A percentile compares a stretch with the other conserved stretches of the same genome.
phyloP scores from a whole-genome alignment of 495 filamentous ascomycete species.

The Penicillium subrubescens region DNA sequence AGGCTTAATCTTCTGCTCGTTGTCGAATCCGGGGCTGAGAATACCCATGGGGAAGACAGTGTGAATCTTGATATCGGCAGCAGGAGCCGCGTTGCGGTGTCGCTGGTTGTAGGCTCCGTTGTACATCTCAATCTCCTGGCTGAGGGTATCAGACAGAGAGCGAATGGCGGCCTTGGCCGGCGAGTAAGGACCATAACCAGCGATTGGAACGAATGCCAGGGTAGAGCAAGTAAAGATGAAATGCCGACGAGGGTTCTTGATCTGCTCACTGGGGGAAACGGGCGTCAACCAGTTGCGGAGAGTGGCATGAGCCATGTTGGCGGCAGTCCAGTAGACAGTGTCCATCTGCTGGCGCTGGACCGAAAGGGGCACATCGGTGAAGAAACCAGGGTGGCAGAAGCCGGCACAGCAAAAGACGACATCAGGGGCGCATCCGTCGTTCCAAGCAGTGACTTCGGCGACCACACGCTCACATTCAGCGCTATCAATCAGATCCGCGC shows the following conservation, averaged over 20 bases:
- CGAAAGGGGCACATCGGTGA: slow-evolving; percentile 68
- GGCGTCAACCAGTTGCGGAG: slow-evolving; percentile 53
- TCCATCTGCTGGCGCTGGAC: slow-evolving; percentile 79
- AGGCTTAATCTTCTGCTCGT: slow-evolving; percentile 81
- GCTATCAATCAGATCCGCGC: slow-evolving; percentile 75
- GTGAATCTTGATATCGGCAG: slow-evolving; percentile 72
- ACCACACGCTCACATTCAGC: slow-evolving; percentile 69
- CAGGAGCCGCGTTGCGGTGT: slow-evolving; percentile 39
- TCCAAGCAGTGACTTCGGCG: slow-evolving; percentile 79
- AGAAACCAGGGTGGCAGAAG: slow-evolving; percentile 72
- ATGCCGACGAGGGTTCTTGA: slow-evolving; percentile 59
- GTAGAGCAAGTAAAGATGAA: slow-evolving; percentile 86
- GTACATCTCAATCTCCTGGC: slow-evolving; percentile 84
- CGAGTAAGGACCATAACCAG: slow-evolving; percentile 85
- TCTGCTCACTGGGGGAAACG: slow-evolving; percentile 32
- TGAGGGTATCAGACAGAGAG: slow-evolving; percentile 77
- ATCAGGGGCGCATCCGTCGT: slow-evolving; percentile 71
- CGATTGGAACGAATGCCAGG: slow-evolving; percentile 71
- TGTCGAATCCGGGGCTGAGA: slow-evolving; percentile 68
- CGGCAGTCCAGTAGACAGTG: slow-evolving; percentile 87
- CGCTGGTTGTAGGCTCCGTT: slow-evolving; percentile 60
- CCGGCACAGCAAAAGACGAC: slow-evolving; percentile 94
- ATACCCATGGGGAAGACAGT: slow-evolving; percentile 87
- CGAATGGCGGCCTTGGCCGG: slow-evolving; percentile 86
- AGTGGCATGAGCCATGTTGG: slow-evolving; percentile 76